A percentile compares a stretch with the other conserved stretches of the same genome.
Conservation (phyloP, 129 eudicot species). For the Helianthus annuus region HanXRQr2.0-SUNRISE NC_035433.2:75172509-75173008, state of each 20-base stretch:
- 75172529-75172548: background rate
- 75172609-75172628: slow-evolving; percentile 45
- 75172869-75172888: slow-evolving; percentile 57
- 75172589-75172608: slow-evolving; percentile 40
- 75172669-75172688: no score
- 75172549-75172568: background rate
- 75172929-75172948: background rate
- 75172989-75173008: background rate
- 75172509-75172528: slow-evolving; percentile 30
- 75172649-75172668: no score
- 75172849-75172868: slow-evolving; percentile 58
- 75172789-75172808: background rate
- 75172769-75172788: slow-evolving; percentile 52
- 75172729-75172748: slow-evolving; percentile 37
- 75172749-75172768: slow-evolving; percentile 55
- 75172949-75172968: slow-evolving; percentile 23
- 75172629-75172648: slow-evolving; percentile 15
- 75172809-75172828: slow-evolving; percentile 56
- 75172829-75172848: slow-evolving; percentile 65
- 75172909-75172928: slow-evolving; percentile 6
- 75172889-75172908: slow-evolving; percentile 27
- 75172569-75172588: slow-evolving; percentile 12
- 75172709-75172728: no score
- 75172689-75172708: no score
- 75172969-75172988: slow-evolving; percentile 29